Conservation (phyloP, 192 early-diverging fungal genomes). For the Umbelopsis sp. region DNA sequence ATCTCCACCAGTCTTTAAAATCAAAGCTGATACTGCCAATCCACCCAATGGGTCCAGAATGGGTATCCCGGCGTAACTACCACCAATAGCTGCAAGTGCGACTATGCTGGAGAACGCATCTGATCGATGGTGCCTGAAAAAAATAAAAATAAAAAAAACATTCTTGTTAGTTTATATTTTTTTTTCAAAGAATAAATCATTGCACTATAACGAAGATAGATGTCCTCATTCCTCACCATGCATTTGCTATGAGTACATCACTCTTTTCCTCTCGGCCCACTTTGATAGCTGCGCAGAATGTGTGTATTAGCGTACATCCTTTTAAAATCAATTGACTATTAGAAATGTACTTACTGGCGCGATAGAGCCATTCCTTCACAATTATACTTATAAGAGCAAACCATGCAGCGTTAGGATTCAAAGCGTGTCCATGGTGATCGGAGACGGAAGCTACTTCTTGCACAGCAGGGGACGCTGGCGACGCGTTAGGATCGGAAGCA, state of each 20-base stretch:
- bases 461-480: constrained; percentile 14
- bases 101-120: constrained; percentile 76
- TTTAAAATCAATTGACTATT: too few species aligned
- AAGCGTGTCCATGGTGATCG: constrained; percentile 30
- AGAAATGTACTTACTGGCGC: constrained; percentile 60
- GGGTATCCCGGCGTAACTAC: constrained; percentile 68
- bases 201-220: not conserved
- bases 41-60: constrained; percentile 79
- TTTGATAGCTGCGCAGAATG: constrained; percentile 44
- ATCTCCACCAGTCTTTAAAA: constrained; percentile 62
- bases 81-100: constrained; percentile 72
- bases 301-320: constrained; percentile 20
- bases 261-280: constrained; percentile 64
- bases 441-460: constrained; percentile 16
- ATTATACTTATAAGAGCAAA: constrained; percentile 68
- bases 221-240: constrained; percentile 48
- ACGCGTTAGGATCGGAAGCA: not conserved
- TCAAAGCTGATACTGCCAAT: constrained; percentile 70
- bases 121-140: constrained; percentile 74
- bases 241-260: constrained; percentile 80
- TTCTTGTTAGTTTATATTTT: not conserved
- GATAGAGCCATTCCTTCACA: constrained; percentile 79
- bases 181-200: not conserved
- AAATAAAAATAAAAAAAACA: not conserved
- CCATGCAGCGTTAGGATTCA: constrained; percentile 71